phyloP scores from a whole-genome alignment of 2,329 filamentous ascomycete genomes.

The Leptographium procerum region DNA sequence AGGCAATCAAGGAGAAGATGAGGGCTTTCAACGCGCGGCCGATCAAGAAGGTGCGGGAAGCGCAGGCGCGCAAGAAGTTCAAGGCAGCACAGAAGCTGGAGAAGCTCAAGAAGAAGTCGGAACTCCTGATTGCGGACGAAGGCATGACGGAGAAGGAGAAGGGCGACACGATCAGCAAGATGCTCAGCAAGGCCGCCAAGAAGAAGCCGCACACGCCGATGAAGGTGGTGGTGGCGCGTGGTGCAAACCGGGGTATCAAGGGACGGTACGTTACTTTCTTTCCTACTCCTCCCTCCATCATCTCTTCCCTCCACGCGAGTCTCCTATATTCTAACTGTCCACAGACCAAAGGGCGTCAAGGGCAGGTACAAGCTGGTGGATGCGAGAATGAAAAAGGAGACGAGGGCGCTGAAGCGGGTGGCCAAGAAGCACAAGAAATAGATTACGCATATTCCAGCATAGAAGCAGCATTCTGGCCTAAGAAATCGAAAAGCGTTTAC shows the following conservation, averaged over 20 bases:
- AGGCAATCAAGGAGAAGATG: conserved; percentile 88
- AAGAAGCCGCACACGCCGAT: conserved; percentile 78
- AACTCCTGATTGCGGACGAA: conserved; percentile 77
- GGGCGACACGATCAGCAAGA: conserved; percentile 66
- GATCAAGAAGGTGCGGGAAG: conserved; percentile 98
- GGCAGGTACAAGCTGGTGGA: conserved; percentile 97
- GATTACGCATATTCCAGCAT: not conserved
- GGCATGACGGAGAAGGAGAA: conserved; percentile 95
- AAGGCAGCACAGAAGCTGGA: conserved; percentile 84
- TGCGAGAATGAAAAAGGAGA: conserved; percentile 90
- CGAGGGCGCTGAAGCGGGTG: conserved; percentile 70
- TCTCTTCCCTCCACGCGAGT: not conserved
- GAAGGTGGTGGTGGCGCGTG: conserved; percentile 80
- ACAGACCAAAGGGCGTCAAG: conserved; percentile 78
- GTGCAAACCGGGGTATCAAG: conserved; percentile 72
- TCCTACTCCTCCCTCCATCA: not conserved
- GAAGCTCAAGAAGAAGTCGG: conserved; percentile 96
- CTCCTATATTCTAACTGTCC: not conserved
- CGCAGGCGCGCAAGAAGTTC: conserved; percentile 93
- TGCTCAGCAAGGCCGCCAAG: conserved; percentile 72
- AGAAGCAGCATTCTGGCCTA: not conserved
- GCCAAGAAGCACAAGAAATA: conserved; percentile 49
- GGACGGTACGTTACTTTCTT: conserved; percentile 29
- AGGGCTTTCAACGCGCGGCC: conserved; percentile 88
- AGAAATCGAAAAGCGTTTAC: not conserved